Base-by-base conservation (phyloP, 768 basidiomycete genomes). In the Amanita jacksonii region DNA sequence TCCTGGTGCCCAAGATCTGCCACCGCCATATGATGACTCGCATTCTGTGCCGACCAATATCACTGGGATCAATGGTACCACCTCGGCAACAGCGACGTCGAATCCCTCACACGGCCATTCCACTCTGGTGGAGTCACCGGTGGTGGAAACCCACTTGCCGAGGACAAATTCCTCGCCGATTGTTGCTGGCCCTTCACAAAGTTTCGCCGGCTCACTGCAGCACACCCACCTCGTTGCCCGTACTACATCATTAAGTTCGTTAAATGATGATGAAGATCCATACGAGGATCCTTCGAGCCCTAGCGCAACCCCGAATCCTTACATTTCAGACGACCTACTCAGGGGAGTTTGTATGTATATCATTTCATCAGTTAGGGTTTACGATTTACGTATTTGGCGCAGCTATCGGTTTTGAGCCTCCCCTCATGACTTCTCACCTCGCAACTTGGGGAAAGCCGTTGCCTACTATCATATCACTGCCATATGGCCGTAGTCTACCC, bases 391-490 rank as follows among this genome's bases (percentile, higher is more conserved):
- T 31, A 52, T 25, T 47, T n/a, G n/a, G n/a, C n/a, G 28, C 49
- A 88, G 86, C 85, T 10, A 69, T 87, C 49, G 81, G 82, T 2
- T 87, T 86, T 53, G 57, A 60, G 35, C 60, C 70, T 23, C 84
- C 86, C 0, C 60, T 66, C 1, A 75, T 86, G 43, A 67, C 72
- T 7, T 52, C 65, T 0, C 57, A 63, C 25, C 53, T 73, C n/a
- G 42, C 58, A 9, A 69, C 72, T 1, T 74, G 81, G 73, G 48
- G 60, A 31, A 68, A 64, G 12, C 53, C 69, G 2, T 73, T 89
- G 63, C 86, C 86, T 4, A 79, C 81, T 49, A 72, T 84, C 33
- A 77, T 90, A n/a, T 72, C 76, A 4, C 64, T 90, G 43, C 82
- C 83, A 4, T 81, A 79, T 54, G 81, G 78, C 4, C 74, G 73